Evolutionary conservation across 2,329 filamentous ascomycete species (phyloP).

Genomic region (Graphiopsis chlorocephala): DNA sequence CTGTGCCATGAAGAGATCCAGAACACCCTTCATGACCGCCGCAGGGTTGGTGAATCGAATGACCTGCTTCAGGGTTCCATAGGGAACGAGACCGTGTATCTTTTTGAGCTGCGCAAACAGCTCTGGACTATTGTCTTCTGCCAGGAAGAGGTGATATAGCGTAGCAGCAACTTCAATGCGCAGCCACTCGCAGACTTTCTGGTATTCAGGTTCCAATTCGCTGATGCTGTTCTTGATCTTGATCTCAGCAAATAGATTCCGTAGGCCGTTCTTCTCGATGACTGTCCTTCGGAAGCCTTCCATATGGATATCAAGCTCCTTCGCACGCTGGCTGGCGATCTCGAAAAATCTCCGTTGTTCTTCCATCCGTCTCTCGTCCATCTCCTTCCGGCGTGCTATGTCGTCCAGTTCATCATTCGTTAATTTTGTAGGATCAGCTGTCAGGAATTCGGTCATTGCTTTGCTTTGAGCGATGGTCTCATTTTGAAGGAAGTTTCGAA

Average conservation of each 20-base stretch:
- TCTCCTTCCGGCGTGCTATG: slow-evolving; percentile 71
- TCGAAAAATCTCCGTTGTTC: slow-evolving; percentile 96
- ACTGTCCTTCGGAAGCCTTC: slow-evolving; percentile 70
- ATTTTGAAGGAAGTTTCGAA: slow-evolving; percentile 83
- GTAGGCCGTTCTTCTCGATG: slow-evolving; percentile 78
- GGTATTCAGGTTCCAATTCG: slow-evolving; percentile 89
- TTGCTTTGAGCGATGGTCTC: slow-evolving; percentile 78
- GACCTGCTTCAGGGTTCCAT: slow-evolving; percentile 90
- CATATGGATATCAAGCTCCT: slow-evolving; percentile 96
- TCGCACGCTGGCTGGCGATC: slow-evolving; percentile 83
- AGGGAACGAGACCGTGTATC: slow-evolving; percentile 92
- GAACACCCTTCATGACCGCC: slow-evolving; percentile 90
- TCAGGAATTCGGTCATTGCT: slow-evolving; percentile 81
- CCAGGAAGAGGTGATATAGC: slow-evolving; percentile 93
- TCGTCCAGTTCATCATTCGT: slow-evolving; percentile 83
- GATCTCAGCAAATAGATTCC: slow-evolving; percentile 89
- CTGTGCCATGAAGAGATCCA: slow-evolving; percentile 93
- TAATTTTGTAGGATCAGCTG: slow-evolving; percentile 65
- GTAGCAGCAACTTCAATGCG: slow-evolving; percentile 96
- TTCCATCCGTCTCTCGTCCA: slow-evolving; percentile 84
- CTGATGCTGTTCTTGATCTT: slow-evolving; percentile 82
- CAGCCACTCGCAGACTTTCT: slow-evolving; percentile 97
- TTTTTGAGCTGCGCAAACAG: slow-evolving; percentile 90
- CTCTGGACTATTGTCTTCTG: slow-evolving; percentile 96
- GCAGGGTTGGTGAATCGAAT: slow-evolving; percentile 95